Conservation (phyloP, 306 rosid genomes). For the Vigna unguiculata region DNA sequence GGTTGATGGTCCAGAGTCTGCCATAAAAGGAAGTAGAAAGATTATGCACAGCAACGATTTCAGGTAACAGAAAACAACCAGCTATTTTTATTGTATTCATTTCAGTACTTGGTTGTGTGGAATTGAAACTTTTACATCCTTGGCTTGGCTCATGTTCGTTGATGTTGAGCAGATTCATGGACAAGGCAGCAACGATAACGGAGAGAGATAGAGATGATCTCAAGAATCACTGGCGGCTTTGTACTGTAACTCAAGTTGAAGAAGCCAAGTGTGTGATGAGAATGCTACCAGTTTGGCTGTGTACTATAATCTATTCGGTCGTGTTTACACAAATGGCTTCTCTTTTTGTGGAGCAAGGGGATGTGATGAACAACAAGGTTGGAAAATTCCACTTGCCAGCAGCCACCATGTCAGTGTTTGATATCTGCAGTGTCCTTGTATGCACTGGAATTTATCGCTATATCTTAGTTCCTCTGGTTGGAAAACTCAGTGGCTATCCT, state of each 20-base stretch:
- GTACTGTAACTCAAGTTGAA: slow-evolving; percentile 74
- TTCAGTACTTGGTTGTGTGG: not conserved
- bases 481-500: slow-evolving; percentile 51
- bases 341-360: slow-evolving; percentile 72
- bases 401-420: slow-evolving; percentile 71
- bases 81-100: not conserved
- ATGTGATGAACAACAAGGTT: slow-evolving; percentile 55
- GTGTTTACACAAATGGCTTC: slow-evolving; percentile 78
- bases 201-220: slow-evolving; percentile 22
- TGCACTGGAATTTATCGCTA: slow-evolving; percentile 57
- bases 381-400: slow-evolving; percentile 59
- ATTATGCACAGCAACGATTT: slow-evolving; percentile 53
- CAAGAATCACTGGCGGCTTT: slow-evolving; percentile 55
- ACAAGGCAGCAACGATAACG: slow-evolving; percentile 63
- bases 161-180: slow-evolving; percentile 56
- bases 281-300: slow-evolving; percentile 69
- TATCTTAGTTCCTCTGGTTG: slow-evolving; percentile 52
- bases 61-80: slow-evolving; percentile 21
- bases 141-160: not conserved
- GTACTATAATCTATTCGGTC: slow-evolving; percentile 70
- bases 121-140: slow-evolving; percentile 1
- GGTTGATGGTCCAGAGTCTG: slow-evolving; percentile 58
- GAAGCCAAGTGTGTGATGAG: slow-evolving; percentile 69
- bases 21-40: slow-evolving; percentile 70
- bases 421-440: slow-evolving; percentile 59